phyloP scores from a whole-genome alignment of 495 filamentous ascomycete species.

The Neurospora sp. region DNA sequence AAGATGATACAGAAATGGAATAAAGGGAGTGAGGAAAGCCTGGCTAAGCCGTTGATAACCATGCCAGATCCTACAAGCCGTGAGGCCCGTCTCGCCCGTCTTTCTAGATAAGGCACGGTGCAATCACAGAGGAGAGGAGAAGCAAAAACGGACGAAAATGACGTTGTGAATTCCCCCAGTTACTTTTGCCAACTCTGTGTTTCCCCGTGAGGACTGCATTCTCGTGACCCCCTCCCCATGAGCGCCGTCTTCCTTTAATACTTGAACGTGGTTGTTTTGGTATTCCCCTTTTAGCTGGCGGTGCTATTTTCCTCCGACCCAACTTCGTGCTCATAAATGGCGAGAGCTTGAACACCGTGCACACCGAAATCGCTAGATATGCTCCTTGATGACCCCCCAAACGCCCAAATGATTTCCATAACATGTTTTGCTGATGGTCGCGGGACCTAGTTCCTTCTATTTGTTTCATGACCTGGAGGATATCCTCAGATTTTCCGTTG shows the following conservation, averaged over 20 bases:
- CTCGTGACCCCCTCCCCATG: not conserved
- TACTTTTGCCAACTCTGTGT: not conserved
- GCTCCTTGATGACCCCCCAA: not conserved
- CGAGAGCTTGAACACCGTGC: not conserved
- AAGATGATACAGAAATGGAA: not conserved
- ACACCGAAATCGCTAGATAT: not conserved
- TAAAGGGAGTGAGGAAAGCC: not conserved
- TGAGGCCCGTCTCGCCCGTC: constrained; percentile 33
- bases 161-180: not conserved
- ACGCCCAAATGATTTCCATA: not conserved
- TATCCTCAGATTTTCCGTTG: not conserved
- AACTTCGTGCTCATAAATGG: not conserved
- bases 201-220: not conserved
- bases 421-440: not conserved
- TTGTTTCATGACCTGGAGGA: not conserved
- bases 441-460: not conserved
- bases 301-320: constrained; percentile 9
- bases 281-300: not conserved
- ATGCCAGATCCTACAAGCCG: constrained; percentile 23
- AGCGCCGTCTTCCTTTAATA: not conserved
- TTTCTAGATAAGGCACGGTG: constrained; percentile 14
- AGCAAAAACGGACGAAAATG: not conserved
- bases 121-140: constrained; percentile 34
- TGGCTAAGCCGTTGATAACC: not conserved
- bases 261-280: not conserved